Evolutionary conservation across 2,329 filamentous ascomycete species (phyloP), one percentile per base, ranked within the genome.

Genomic region (Dissoconium aciculare): DNA sequence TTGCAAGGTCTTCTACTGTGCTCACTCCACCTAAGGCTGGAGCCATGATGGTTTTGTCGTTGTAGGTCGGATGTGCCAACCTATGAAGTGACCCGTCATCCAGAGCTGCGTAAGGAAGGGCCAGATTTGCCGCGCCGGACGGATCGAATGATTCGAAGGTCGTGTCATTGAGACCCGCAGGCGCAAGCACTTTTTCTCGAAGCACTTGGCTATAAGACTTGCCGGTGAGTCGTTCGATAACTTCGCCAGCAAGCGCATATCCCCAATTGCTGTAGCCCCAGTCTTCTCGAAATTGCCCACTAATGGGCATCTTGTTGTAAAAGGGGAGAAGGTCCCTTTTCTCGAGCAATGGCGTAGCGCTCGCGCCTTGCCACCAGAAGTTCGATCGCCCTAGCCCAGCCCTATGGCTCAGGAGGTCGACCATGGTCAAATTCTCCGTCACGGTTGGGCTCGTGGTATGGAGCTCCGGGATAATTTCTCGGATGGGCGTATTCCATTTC

Each of bases 201-300:
- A 23, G 8, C 8, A 23, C 8, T n/a, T 23, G 8, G 8, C n/a
- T 8, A n/a, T 23, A 23, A 8, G 19, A n/a, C 19, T 8, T 23
- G 8, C 19, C 19, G n/a, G 8, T 23, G 19, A 23, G 19, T 8
- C n/a, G 19, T n/a, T 23, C 19, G n/a, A 23, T 23, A 23, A 23
- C 19, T 8, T 8, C 19, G 8, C 19, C 19, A 23, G 19, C 19
- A 23, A 23, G 19, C n/a, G 19, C 19, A 23, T 23, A 23, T 8
- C 19, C 19, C 19, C 19, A 23, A 23, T 23, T 23, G 19, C 19
- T 23, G n/a, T 23, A 23, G 8, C 19, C 19, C 19, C 19, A 23
- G 8, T 23, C 19, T 23, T n/a, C 19, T n/a, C 19, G 19, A 23
- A 23, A 23, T 8, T 8, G 8, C 8, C 19, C 19, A 8, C 8